phyloP scores from a whole-genome alignment of 2,329 filamentous ascomycete species.

The Colletotrichum sojae region DNA sequence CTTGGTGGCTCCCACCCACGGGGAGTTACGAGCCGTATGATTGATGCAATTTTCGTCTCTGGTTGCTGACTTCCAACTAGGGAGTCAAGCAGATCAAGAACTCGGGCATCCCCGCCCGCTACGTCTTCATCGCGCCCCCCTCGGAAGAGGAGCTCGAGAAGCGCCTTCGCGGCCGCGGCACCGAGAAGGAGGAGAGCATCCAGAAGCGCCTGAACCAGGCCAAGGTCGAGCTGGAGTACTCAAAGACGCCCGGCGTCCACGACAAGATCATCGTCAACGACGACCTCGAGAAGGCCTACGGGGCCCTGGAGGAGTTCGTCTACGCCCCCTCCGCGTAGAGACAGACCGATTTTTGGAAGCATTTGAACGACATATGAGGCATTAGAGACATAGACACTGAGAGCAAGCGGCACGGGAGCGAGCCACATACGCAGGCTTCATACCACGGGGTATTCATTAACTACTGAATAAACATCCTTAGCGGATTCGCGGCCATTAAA shows the following conservation, averaged over 20 bases:
- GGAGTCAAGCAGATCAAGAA: slow-evolving; percentile 94
- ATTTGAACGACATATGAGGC: no score
- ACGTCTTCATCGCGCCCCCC: slow-evolving; percentile 88
- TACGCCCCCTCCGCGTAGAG: slow-evolving; percentile 50
- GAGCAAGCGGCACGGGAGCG: neutral
- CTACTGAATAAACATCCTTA: neutral
- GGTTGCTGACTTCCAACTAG: slow-evolving; percentile 40
- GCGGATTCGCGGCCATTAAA: slow-evolving; percentile 46
- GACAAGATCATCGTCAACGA: slow-evolving; percentile 57
- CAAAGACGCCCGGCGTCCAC: slow-evolving; percentile 72
- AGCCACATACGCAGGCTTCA: neutral
- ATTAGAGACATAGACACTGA: neutral
- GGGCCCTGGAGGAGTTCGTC: slow-evolving; percentile 65
- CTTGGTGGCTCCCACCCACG: no score
- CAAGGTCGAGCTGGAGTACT: slow-evolving; percentile 80
- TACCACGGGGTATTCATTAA: neutral
- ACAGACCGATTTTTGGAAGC: no score
- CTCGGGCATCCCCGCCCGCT: slow-evolving; percentile 81
- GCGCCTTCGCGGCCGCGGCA: slow-evolving; percentile 80
- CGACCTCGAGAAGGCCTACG: slow-evolving; percentile 65
- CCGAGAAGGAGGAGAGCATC: slow-evolving; percentile 82
- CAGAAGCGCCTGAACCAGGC: slow-evolving; percentile 80
- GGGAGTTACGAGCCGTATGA: no score
- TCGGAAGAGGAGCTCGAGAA: slow-evolving; percentile 80
- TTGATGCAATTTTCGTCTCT: neutral